Evolutionary conservation across 495 filamentous ascomycete genomes (phyloP), one percentile per base, ranked within the genome.

Genomic region (Daldinia grandis): DNA sequence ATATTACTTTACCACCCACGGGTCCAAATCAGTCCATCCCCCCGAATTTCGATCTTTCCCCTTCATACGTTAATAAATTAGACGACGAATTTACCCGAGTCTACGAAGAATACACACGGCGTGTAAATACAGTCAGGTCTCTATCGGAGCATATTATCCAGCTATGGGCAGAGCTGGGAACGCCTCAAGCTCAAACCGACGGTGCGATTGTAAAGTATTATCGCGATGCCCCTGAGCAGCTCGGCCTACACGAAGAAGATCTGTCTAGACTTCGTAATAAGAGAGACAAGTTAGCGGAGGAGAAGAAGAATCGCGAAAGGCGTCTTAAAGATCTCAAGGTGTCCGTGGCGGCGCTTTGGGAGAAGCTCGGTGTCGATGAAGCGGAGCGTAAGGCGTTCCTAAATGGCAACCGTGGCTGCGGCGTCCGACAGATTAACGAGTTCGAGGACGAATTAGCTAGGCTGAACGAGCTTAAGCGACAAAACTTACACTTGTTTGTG

Each of bases 121-220:
- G 95, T 38, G 80, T 96, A 25, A 83, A 85, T 1, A 88, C 85
- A 4, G 93, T 98, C n/a, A 87, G 91, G 76, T 78, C 87, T 9
- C 78, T 93, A 0, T 87, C 88, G 3, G 92, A 96, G 67, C 90
- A 97, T 53, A 93, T 97, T 57, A 94, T 99, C 76, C 91, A 91
- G 72, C 85, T 98, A 2, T 99, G 95, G 93, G 93, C 93, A 0
- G 95, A 99, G 75, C 86, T 99, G 19, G 95, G 96, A 25, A 95
- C 90, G 8, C 93, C 95, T 2, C 93, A 95, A 76, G 92, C 90
- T 15, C 95, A 98, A 75, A 95, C 93, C n/a, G 95, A 98, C 74
- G 85, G 82, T 47, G 84, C 84, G 19, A 94, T 99, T 64, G 89
- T 99, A 51, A 92, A 97, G 74, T 89, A 89, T 73, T 95, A 95